Evolutionary conservation across 352 stramenopile species (phyloP).

Genomic region (Globisporangium alternatum): DNA sequence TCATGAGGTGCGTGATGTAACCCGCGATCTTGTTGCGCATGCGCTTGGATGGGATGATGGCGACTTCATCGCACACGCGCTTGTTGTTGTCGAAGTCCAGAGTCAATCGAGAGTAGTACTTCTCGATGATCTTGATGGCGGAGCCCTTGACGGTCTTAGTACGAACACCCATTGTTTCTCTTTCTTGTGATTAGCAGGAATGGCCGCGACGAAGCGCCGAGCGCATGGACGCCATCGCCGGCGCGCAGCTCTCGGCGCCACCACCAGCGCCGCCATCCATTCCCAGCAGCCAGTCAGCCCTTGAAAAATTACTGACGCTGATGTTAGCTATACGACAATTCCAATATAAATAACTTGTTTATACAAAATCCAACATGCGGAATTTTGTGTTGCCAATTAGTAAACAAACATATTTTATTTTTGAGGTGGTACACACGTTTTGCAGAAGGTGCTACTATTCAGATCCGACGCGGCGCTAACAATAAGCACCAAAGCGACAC

Average conservation of each 20-base stretch:
- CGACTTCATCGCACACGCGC: conserved; percentile 95
- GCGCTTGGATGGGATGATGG: conserved; percentile 99
- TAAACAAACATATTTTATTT: not conserved
- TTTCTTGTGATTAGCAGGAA: conserved; percentile 28
- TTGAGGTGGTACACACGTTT: conserved; percentile 1
- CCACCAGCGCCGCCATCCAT: conserved; percentile 3
- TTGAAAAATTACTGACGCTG: not conserved
- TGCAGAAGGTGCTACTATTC: not conserved
- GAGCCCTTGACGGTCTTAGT: conserved; percentile 99
- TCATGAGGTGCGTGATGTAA: conserved; percentile 99
- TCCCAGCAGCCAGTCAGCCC: conserved; percentile 8
- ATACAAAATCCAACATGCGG: conserved; percentile 2
- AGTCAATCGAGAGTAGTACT: conserved; percentile 99
- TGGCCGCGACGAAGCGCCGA: not conserved
- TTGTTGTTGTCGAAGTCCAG: conserved; percentile 99
- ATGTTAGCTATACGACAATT: not conserved
- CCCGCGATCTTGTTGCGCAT: conserved; percentile 99
- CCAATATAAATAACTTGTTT: not conserved
- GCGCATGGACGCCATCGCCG: not conserved
- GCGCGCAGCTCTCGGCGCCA: not conserved
- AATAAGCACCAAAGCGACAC: not conserved
- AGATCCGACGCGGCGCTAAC: not conserved
- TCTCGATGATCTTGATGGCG: conserved; percentile 99
- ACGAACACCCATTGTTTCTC: conserved; percentile 95
- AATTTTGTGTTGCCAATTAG: not conserved